Percentiles rank a stretch among this genome's conserved stretches.
These are phyloP conservation scores for Ceratocystis destructans DNA, from an alignment of 2,329 filamentous ascomycete genomes.

Conservation along the genomic window DNA sequence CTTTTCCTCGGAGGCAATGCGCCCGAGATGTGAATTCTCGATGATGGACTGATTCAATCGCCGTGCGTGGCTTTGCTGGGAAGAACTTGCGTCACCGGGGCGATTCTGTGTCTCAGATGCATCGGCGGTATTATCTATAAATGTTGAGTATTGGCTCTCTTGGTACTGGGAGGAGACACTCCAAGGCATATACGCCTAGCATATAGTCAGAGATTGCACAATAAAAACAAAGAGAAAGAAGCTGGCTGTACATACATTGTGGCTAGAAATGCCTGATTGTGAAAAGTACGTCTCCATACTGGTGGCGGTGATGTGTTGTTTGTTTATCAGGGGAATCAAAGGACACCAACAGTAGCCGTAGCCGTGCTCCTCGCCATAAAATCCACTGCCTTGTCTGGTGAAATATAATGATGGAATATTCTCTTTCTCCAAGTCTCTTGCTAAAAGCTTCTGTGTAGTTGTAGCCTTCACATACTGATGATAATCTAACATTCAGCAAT, in stretches of 20 bases:
- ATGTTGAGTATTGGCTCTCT: conserved; percentile 26
- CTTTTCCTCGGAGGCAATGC: conserved; percentile 63
- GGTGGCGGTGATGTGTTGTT: background rate
- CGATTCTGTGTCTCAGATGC: conserved; percentile 24
- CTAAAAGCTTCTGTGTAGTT: too few relatives aligned
- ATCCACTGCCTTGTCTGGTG: too few relatives aligned
- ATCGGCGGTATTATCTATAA: conserved; percentile 26
- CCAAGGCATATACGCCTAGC: conserved; percentile 61
- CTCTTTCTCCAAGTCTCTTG: too few relatives aligned
- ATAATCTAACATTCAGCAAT: background rate
- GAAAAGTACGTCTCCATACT: conserved; percentile 34
- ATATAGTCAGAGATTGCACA: background rate
- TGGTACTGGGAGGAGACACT: conserved; percentile 51
- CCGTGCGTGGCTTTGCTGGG: conserved; percentile 22
- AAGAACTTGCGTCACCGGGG: conserved; percentile 21
- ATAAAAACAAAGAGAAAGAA: background rate
- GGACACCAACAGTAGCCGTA: background rate
- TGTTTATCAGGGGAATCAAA: background rate
- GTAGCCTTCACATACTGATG: background rate
- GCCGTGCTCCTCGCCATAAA: too few relatives aligned
- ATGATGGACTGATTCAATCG: conserved; percentile 33
- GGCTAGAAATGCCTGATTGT: conserved; percentile 53
- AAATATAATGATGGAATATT: too few relatives aligned
- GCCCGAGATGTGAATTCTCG: conserved; percentile 49
- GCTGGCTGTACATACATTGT: conserved; percentile 42